Evolutionary conservation across 371 early-diverging fungal species (phyloP).

Genomic region (Encephalitozoon romaleae): DNA sequence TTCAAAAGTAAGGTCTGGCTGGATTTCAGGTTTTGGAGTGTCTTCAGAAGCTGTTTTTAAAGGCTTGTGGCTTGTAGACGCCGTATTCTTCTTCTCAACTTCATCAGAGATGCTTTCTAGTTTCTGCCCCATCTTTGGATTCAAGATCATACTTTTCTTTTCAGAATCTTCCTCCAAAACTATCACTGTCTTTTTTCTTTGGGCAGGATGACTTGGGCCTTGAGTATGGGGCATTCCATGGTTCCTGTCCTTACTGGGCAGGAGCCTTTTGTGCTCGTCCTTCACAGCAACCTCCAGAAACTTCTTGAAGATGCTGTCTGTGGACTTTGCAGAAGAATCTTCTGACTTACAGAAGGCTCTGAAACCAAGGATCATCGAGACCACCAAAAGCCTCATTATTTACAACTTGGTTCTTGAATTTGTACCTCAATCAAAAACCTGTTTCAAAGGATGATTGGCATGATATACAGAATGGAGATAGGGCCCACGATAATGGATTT

Average conservation of each 20-base stretch:
- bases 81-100: background rate
- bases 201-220: background rate
- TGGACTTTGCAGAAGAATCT: background rate
- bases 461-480: background rate
- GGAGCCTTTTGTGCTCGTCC: background rate
- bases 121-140: background rate
- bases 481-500: slow-evolving; percentile 2
- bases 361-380: background rate
- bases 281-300: background rate
- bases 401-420: background rate
- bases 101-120: background rate
- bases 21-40: background rate
- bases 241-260: background rate
- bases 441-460: background rate
- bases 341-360: background rate
- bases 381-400: background rate
- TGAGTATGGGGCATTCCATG: background rate
- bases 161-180: background rate
- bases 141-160: background rate
- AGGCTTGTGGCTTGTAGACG: background rate
- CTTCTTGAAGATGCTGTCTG: slow-evolving; percentile 2
- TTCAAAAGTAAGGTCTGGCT: background rate
- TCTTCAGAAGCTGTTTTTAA: background rate
- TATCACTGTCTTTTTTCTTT: background rate
- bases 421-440: background rate